Evolutionary conservation across 2,329 filamentous ascomycete species (phyloP), one percentile per base, ranked within the genome.

Genomic region (Cadophora sp.): DNA sequence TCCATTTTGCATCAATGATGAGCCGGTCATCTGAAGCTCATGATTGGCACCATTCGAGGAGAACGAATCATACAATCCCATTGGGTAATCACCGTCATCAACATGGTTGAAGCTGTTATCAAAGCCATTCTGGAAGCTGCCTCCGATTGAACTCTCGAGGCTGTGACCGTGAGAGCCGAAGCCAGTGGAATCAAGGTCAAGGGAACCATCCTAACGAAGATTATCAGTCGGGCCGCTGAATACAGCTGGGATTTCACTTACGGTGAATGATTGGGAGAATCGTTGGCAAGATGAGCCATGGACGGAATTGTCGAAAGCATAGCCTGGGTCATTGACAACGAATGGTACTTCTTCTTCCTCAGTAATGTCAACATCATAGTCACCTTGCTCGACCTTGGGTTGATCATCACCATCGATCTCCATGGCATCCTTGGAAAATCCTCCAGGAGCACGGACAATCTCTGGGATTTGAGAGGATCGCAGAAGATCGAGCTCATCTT

Each of bases 201-300:
- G 51, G 31, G 26, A 26, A 27, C 14, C 51, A 29, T 55, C 16
- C 51, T 55, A 16, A 3, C 14, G n/a, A 8, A 3, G 4, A 0
- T 27, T 29, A 27, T 55, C 51, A 55, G 51, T n/a, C 11, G 27
- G 6, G 14, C 5, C n/a, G 11, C 7, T 55, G 16, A n/a, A 31
- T n/a, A 14, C 6, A 3, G 3, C 8, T 55, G 51, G 26, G 27
- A 55, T 26, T 4, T 8, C 19, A 31, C 51, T 55, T 55, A 55
- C 51, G 14, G 51, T 31, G 51, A 55, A 55, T n/a, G 51, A 29
- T 55, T 55, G 51, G 16, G 51, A 55, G 26, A 19, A 31, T 29
- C 31, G 51, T 27, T 55, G 51, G 51, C 16, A 55, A 19, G 51
- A 55, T 11, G 51, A 55, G 27, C 6, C 26, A n/a, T 31, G 31